Base-by-base conservation (phyloP, 163 green algal genomes). In the Coccomyxa subellipsoidea region DNA sequence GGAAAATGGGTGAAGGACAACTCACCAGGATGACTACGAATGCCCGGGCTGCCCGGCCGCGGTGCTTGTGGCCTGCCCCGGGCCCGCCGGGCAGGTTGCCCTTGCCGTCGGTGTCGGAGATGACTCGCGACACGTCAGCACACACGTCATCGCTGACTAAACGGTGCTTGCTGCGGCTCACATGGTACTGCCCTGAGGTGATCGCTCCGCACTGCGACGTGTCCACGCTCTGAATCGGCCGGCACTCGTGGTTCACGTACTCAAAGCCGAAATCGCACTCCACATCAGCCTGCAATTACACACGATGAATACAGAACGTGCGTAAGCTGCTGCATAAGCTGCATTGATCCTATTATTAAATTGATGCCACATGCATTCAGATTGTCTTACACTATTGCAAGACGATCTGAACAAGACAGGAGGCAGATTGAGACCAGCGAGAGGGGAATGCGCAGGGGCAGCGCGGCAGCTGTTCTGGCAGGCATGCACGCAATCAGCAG, bases 221-320 rank as follows among this genome's bases (percentile, higher is more conserved):
- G 38, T 85, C 81, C 10, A 90, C 35, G 59, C 84, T 80, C 23
- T 71, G 27, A 9, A 90, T 85, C 25, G 71, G 27, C 66, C 59
- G 12, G 82, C 86, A 90, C 6, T 86, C 38, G 35, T 59, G 39
- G 21, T 79, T 38, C 31, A 37, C 18, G 7, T 73, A 81, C 81
- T 87, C 72, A 39, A 81, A 91, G 35, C 87, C 87, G 76, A 82
- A 92, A 69, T 92, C 89, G 78, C 89, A 92, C 73, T 91, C 89
- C 2, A 87, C 81, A 80, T 93, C 89, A 0, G 38, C 77, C 77
- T 85, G 84, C 29, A 47, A 1, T 39, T 7, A 9, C 40, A 54
- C 40, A 54, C 15, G 47, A 8, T 7, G 47, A 59, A 6, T 59
- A n/a, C n/a, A n/a, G n/a, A n/a, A n/a, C n/a, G n/a, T n/a, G n/a